A percentile compares a stretch with the other conserved stretches of the same genome.
Evolutionary conservation across 2,329 filamentous ascomycete species (phyloP).

Genomic region (Setomelanomma holmii): DNA sequence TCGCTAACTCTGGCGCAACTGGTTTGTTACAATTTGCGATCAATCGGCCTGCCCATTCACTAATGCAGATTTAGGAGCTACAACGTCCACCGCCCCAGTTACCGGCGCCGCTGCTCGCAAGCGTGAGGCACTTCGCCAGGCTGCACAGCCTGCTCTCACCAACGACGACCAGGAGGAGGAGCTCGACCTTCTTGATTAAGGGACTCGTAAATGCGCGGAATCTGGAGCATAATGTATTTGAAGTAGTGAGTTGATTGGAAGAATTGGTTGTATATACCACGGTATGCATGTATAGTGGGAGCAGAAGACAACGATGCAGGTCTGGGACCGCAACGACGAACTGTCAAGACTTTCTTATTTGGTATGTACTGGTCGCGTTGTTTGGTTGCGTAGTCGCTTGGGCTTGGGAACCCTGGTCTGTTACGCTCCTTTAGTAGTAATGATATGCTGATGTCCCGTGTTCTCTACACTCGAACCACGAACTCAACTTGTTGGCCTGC

Average conservation of each 20-base stretch:
- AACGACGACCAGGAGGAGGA: conserved; percentile 48
- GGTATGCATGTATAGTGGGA: neutral
- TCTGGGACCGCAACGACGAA: conserved; percentile 14
- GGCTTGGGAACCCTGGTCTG: conserved; percentile 30
- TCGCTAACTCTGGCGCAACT: conserved; percentile 10
- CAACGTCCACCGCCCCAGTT: conserved; percentile 5
- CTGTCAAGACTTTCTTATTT: conserved; percentile 1
- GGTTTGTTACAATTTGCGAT: too few species aligned
- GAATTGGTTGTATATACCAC: conserved; percentile 17
- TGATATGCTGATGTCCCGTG: conserved; percentile 6
- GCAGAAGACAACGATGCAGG: conserved; percentile 7
- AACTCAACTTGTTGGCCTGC: too few species aligned
- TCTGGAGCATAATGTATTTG: neutral
- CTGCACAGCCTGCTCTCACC: conserved; percentile 30
- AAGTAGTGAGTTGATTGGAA: conserved; percentile 1
- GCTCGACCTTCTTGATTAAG: conserved; percentile 28
- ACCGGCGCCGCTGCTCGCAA: conserved; percentile 24
- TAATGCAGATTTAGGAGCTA: neutral
- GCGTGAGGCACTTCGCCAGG: conserved; percentile 21
- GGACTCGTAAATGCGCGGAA: conserved; percentile 3
- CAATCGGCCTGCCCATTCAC: neutral
- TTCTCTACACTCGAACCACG: neutral
- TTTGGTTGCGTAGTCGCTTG: conserved; percentile 17
- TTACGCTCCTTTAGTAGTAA: conserved; percentile 25
- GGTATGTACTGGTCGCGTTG: neutral